Percentiles rank a stretch among this genome's conserved stretches.
Evolutionary conservation across 805 yeast genomes (phyloP).

Genomic region (Torulaspora indica): DNA sequence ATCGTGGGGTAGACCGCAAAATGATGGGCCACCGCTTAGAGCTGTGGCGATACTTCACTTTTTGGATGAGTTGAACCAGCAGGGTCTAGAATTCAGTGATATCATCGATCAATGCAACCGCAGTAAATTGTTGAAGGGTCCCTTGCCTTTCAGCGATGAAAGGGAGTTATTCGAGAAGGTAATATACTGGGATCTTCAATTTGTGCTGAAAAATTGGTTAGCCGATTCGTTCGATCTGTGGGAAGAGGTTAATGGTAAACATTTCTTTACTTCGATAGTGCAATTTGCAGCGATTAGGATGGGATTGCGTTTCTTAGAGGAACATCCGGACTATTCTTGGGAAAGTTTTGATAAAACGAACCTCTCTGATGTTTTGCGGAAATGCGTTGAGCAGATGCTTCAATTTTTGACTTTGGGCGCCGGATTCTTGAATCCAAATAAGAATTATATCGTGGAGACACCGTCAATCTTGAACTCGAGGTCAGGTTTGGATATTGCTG

Average conservation of each 20-base stretch:
- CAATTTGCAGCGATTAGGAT: constrained; percentile 65
- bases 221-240: constrained; percentile 76
- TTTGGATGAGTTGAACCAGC: constrained; percentile 41
- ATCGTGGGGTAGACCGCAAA: constrained; percentile 92
- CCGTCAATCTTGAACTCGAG: constrained; percentile 49
- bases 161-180: constrained; percentile 48
- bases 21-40: constrained; percentile 90
- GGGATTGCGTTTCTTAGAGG: constrained; percentile 44
- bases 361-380: constrained; percentile 30
- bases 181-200: constrained; percentile 66
- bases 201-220: constrained; percentile 58
- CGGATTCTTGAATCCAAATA: constrained; percentile 37
- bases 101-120: constrained; percentile 22
- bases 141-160: constrained; percentile 23
- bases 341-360: background rate
- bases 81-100: constrained; percentile 27
- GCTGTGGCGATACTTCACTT: constrained; percentile 58
- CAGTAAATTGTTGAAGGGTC: constrained; percentile 1
- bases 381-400: constrained; percentile 22
- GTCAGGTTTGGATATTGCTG: constrained; percentile 75
- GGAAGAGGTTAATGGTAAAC: constrained; percentile 79
- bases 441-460: constrained; percentile 65
- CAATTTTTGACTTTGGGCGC: constrained; percentile 28
- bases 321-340: background rate
- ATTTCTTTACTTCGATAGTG: constrained; percentile 72